A percentile compares a stretch with the other conserved stretches of the same genome.
These are phyloP conservation scores for Solanum clarkiae DNA, from an alignment of 257 asterid species.

Conservation along the genomic window DNA sequence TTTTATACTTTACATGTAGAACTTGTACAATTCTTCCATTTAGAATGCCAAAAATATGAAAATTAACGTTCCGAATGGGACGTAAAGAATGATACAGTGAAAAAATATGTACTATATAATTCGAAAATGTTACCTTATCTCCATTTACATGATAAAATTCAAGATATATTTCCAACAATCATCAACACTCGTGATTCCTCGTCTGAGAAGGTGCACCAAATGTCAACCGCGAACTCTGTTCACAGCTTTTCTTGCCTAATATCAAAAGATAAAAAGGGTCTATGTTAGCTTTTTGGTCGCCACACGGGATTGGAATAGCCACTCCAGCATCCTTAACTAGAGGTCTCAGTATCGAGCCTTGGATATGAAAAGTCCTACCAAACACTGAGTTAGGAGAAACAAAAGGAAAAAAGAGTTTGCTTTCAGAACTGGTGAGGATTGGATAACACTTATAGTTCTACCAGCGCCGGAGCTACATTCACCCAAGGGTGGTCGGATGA, in stretches of 20 bases:
- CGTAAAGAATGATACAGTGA: not conserved
- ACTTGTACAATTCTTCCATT: not conserved
- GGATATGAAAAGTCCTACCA: not conserved
- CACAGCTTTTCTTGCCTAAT: slow-evolving; percentile 27
- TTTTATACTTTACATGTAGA: not conserved
- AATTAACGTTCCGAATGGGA: not conserved
- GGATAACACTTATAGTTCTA: not conserved
- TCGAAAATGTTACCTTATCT: not conserved
- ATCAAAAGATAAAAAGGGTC: not conserved
- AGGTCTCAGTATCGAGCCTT: not conserved
- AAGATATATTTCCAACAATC: not conserved
- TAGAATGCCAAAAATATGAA: not conserved
- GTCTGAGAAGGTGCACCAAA: not conserved
- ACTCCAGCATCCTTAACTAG: not conserved
- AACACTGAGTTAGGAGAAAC: not conserved
- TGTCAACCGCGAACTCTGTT: slow-evolving; percentile 16
- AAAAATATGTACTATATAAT: not conserved
- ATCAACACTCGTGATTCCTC: not conserved
- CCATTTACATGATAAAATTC: not conserved
- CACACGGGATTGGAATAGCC: not conserved
- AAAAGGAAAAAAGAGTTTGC: not conserved
- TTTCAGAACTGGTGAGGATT: not conserved
- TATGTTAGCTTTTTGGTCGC: too few species aligned
- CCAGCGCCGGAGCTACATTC: too few species aligned
- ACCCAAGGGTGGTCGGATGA: too few species aligned